Evolutionary conservation across 768 basidiomycete species (phyloP).

Genomic region (Sporobolomyces roseus): DNA sequence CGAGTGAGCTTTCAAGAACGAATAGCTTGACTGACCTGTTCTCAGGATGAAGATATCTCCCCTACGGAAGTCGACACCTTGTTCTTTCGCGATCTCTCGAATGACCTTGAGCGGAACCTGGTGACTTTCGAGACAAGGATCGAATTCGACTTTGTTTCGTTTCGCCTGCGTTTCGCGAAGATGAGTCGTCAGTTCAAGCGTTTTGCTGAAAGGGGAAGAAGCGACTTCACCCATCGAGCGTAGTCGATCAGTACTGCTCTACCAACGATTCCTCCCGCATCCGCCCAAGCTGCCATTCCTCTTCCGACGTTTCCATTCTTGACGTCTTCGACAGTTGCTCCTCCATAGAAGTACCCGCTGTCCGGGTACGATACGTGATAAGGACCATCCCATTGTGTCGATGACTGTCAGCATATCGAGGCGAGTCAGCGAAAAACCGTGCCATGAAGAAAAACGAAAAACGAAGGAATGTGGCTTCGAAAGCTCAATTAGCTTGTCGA

Average conservation of each 20-base stretch:
- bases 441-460: neutral
- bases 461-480: no score
- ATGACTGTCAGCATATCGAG: neutral
- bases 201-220: neutral
- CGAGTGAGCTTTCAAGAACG: neutral
- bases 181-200: neutral
- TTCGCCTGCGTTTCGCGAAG: neutral
- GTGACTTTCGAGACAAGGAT: constrained; percentile 6
- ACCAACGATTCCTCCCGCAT: constrained; percentile 38
- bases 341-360: constrained; percentile 9
- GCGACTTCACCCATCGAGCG: constrained; percentile 24
- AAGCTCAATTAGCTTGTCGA: no score
- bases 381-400: constrained; percentile 38
- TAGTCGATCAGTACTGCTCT: constrained; percentile 39
- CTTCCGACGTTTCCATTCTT: neutral
- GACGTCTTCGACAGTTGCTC: constrained; percentile 11
- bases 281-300: constrained; percentile 6
- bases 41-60: constrained; percentile 39
- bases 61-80: constrained; percentile 17
- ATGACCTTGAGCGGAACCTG: constrained; percentile 8
- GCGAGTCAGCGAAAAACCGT: neutral
- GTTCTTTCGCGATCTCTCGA: constrained; percentile 22
- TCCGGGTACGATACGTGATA: constrained; percentile 28
- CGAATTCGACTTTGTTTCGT: constrained; percentile 12
- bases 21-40: constrained; percentile 4